Percentiles rank a stretch among this genome's conserved stretches.
phyloP scores from a whole-genome alignment of 2,329 filamentous ascomycete genomes.

The Sarocladium kiliense region DNA sequence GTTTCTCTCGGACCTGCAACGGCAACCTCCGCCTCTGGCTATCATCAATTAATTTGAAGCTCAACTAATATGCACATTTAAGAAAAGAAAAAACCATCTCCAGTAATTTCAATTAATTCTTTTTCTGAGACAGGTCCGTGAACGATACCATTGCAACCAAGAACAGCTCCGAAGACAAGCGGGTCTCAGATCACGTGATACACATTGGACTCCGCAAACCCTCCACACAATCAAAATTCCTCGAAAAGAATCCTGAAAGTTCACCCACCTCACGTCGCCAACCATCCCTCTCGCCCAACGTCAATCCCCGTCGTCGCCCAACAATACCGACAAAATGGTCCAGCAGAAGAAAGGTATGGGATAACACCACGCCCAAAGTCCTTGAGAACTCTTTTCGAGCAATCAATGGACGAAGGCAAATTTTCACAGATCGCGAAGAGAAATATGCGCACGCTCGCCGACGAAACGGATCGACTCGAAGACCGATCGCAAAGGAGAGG shows the following conservation, averaged over 20 bases:
- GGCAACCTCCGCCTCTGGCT: too few relatives aligned
- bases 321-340: constrained; percentile 25
- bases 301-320: constrained; percentile 18
- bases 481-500: not conserved
- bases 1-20: too few relatives aligned
- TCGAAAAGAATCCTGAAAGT: not conserved
- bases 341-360: constrained; percentile 42
- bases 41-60: too few relatives aligned
- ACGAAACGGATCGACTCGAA: not conserved
- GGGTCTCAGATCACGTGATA: constrained; percentile 13
- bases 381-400: not conserved
- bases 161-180: too few relatives aligned
- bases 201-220: not conserved
- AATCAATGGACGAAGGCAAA: too few relatives aligned
- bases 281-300: constrained; percentile 16
- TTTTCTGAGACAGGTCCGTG: too few relatives aligned
- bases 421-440: not conserved
- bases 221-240: constrained; percentile 7
- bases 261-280: not conserved
- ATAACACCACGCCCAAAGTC: constrained; percentile 18
- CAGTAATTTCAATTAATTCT: too few relatives aligned
- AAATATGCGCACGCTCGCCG: not conserved
- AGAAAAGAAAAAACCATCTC: not conserved
- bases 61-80: too few relatives aligned
- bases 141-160: too few relatives aligned